A percentile compares a stretch with the other conserved stretches of the same genome.
These are phyloP conservation scores for Bryoglossum gracile DNA, from an alignment of 495 filamentous ascomycete species.

Conservation along the genomic window DNA sequence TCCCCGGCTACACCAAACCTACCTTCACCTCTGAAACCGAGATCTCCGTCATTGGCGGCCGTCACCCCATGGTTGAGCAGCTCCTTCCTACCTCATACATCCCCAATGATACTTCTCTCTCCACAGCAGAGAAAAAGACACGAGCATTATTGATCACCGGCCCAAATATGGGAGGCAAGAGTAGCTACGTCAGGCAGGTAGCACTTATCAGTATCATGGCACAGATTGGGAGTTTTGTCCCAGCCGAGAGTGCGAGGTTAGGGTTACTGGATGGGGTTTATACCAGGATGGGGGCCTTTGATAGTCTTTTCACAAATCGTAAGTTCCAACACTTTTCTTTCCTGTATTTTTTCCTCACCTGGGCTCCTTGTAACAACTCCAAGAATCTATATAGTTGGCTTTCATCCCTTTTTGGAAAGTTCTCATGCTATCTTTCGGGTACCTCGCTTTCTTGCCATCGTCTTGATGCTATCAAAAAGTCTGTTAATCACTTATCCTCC, in stretches of 20 bases:
- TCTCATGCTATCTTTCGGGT: no score
- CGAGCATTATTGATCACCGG: constrained; percentile 85
- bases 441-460: no score
- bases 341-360: no score
- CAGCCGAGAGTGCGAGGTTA: constrained; percentile 63
- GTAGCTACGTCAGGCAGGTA: constrained; percentile 84
- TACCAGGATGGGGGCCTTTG: constrained; percentile 93
- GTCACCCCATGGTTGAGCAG: constrained; percentile 96
- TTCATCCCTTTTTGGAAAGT: no score
- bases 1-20: constrained; percentile 88
- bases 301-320: constrained; percentile 94
- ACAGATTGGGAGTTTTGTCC: constrained; percentile 92
- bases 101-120: constrained; percentile 75
- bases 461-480: no score
- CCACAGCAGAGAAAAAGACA: constrained; percentile 46
- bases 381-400: no score
- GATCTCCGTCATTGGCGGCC: constrained; percentile 66
- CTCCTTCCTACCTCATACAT: constrained; percentile 83
- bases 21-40: constrained; percentile 54
- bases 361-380: no score
- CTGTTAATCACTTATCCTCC: no score
- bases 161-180: constrained; percentile 98
- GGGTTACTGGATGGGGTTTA: constrained; percentile 88
- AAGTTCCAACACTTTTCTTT: no score
- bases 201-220: constrained; percentile 91